Evolutionary conservation across 257 asterid species (phyloP).

Genomic region (Solanum clarkiae): DNA sequence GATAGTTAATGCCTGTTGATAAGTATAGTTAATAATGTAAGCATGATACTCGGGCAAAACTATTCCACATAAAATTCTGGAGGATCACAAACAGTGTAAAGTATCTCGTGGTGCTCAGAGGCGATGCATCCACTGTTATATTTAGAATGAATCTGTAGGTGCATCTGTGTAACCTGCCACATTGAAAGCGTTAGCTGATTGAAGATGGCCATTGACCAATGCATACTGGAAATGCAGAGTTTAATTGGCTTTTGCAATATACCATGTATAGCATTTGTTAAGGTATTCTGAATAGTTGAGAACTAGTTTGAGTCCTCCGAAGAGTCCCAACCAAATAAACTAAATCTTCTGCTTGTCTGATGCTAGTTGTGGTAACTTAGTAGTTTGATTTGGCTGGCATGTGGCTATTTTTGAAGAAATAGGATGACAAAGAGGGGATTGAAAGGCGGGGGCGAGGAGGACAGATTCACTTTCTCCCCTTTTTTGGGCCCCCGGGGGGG

Average conservation of each 20-base stretch:
- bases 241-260: background rate
- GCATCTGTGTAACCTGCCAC: background rate
- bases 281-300: background rate
- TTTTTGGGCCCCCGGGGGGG: background rate
- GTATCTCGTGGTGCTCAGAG: background rate
- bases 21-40: background rate
- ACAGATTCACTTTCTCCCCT: background rate
- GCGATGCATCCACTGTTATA: background rate
- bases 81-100: background rate
- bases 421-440: background rate
- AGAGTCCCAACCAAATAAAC: background rate
- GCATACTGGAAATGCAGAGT: background rate
- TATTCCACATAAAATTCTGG: background rate
- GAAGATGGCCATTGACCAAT: background rate
- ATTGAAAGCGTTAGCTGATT: background rate
- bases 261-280: background rate
- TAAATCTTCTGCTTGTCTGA: background rate
- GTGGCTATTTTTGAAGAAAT: background rate
- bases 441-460: background rate
- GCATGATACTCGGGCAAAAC: background rate
- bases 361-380: background rate
- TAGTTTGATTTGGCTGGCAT: background rate
- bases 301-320: background rate
- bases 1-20: background rate
- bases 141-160: background rate